These are phyloP conservation scores for Nectriaceae sp. DNA, from an alignment of 2,329 filamentous ascomycete genomes.

Conservation along the genomic window DNA sequence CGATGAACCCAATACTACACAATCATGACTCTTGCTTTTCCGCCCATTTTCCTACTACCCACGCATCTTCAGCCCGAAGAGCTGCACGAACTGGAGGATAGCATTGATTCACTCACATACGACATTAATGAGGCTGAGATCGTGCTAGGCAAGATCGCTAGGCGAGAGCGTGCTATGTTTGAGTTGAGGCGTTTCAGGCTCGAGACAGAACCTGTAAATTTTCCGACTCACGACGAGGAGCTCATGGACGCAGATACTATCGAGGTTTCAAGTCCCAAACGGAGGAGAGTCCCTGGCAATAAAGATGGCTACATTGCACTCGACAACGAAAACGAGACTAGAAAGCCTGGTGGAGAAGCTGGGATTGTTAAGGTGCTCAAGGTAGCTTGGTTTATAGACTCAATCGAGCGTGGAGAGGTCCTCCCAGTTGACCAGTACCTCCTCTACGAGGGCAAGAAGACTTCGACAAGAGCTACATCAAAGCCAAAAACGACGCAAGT, in stretches of 20 bases:
- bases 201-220: constrained; percentile 47
- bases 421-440: constrained; percentile 54
- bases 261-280: constrained; percentile 15
- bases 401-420: constrained; percentile 43
- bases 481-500: background rate
- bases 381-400: constrained; percentile 60
- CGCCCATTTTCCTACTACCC: constrained; percentile 72
- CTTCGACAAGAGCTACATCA: constrained; percentile 3
- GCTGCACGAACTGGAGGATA: constrained; percentile 64
- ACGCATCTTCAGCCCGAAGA: constrained; percentile 67
- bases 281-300: constrained; percentile 15
- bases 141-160: constrained; percentile 72
- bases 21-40: constrained; percentile 42
- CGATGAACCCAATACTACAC: too few species aligned
- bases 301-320: background rate
- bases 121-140: constrained; percentile 72
- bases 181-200: constrained; percentile 74
- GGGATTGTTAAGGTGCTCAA: constrained; percentile 54
- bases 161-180: constrained; percentile 70
- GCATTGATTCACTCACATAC: constrained; percentile 67
- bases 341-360: background rate
- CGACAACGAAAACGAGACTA: background rate
- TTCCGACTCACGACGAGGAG: background rate
- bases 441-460: constrained; percentile 53
- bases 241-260: constrained; percentile 1